phyloP scores from a whole-genome alignment of 1,284 basidiomycete species.

The Lignosus rhinocerotis region DNA sequence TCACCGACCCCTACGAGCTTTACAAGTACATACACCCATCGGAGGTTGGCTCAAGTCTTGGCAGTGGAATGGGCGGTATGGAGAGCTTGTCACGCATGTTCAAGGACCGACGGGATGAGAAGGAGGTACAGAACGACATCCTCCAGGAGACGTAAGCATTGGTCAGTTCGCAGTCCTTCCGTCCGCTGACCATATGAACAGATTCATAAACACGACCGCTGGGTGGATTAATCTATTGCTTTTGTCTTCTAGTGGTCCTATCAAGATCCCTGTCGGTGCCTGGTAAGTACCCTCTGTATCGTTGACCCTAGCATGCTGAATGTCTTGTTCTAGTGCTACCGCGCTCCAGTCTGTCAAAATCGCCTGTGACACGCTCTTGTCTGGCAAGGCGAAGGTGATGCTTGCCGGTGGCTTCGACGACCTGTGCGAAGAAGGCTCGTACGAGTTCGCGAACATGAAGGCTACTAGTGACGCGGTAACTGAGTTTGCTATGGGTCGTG shows the following conservation, averaged over 20 bases:
- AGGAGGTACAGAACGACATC: constrained; percentile 97
- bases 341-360: constrained; percentile 98
- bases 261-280: constrained; percentile 98
- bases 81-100: constrained; percentile 93
- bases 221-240: constrained; percentile 97
- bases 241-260: constrained; percentile 92
- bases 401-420: constrained; percentile 98
- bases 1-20: constrained; percentile 96
- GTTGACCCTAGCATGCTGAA: neutral
- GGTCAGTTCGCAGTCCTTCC: constrained; percentile 6
- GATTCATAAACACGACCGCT: constrained; percentile 96
- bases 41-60: constrained; percentile 89
- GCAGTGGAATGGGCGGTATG: constrained; percentile 97
- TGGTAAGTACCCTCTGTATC: constrained; percentile 56
- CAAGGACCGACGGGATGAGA: constrained; percentile 96
- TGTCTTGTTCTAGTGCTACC: constrained; percentile 66
- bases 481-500: constrained; percentile 97
- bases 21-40: constrained; percentile 97
- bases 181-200: constrained; percentile 34
- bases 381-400: constrained; percentile 99
- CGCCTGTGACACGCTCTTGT: constrained; percentile 92
- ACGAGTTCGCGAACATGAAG: constrained; percentile 99
- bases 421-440: constrained; percentile 95
- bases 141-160: constrained; percentile 90
- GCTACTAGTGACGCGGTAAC: constrained; percentile 96